Base-by-base conservation (phyloP, 495 filamentous ascomycete species). In the Choiromyces venosus region DNA sequence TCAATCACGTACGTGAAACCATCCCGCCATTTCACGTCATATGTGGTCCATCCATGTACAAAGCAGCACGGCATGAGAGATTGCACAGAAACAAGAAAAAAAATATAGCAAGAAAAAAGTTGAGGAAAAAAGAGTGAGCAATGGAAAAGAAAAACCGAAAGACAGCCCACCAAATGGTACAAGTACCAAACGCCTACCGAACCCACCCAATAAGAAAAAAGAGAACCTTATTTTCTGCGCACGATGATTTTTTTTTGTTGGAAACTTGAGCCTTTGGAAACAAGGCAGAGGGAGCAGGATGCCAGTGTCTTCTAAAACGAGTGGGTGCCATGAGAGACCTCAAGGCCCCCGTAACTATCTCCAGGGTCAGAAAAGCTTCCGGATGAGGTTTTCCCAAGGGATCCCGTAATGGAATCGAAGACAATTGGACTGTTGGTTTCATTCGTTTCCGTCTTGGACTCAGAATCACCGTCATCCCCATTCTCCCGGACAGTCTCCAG, bases 351-450 rank as follows among this genome's bases (percentile, higher is more conserved):
- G 44, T 80, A 80, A 67, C 79, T 80, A 37, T 80, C 79, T 69
- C 79, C 79, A 19, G 79, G 79, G 71, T 80, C 79, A 8, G 78
- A 80, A 40, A 78, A 78, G 42, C 79, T 80, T 6, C 79, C 78
- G 33, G 56, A 72, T 35, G 79, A 80, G 25, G 67, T 44, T 56
- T 74, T 76, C 44, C 65, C 46, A 40, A 61, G 35, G 8, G 70
- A 77, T 8, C 74, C 74, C 39, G 65, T n/a, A 40, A 66, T 29
- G 4, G 70, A 77, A 9, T 80, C 78, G 9, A 78, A 65, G 12
- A 37, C 37, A 66, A 69, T 69, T 65, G 77, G 74, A 8, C 75
- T 67, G 16, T 74, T 69, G 29, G 71, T 80, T 10, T 61, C 40
- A 38, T 74, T 64, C 1, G 76, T 71, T 74, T 78, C 78, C 14